Evolutionary conservation across 176 grass and related monocot species (phyloP).

Genomic region (Triticum aestivum): IWGSC_CS_RefSeq_v2.1 NC_057807.1:138938260-138938759

Average conservation of each 20-base stretch:
- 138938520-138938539: background rate
- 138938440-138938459: background rate
- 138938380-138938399: background rate
- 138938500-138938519: background rate
- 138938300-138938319: too few relatives aligned
- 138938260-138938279: too few relatives aligned
- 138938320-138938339: too few relatives aligned
- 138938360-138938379: background rate
- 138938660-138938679: background rate
- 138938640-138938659: background rate
- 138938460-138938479: background rate
- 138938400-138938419: background rate
- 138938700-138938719: constrained; percentile 43
- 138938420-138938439: background rate
- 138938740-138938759: constrained; percentile 42
- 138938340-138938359: too few relatives aligned
- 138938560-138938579: background rate
- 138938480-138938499: background rate
- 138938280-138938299: too few relatives aligned
- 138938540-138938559: too few relatives aligned
- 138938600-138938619: background rate
- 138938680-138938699: background rate
- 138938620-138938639: background rate
- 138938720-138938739: constrained; percentile 36
- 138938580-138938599: background rate